Evolutionary conservation across 768 basidiomycete species (phyloP).

Genomic region (Lactarius akahatsu): DNA sequence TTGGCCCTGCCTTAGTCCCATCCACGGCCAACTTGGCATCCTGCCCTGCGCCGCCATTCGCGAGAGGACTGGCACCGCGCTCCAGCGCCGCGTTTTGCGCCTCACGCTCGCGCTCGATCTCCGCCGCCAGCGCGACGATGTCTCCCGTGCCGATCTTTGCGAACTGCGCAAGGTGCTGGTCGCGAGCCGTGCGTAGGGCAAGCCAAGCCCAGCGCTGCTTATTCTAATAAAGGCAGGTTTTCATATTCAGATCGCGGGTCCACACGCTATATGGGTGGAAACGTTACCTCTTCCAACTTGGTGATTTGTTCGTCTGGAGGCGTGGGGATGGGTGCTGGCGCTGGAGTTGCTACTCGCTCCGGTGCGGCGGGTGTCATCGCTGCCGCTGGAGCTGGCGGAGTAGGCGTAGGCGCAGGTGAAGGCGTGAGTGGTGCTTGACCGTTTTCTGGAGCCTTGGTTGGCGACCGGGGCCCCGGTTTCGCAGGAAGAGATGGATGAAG

Average conservation of each 20-base stretch:
- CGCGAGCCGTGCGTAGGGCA: conserved; percentile 72
- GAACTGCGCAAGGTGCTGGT: conserved; percentile 72
- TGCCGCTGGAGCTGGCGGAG: background rate
- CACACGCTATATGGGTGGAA: conserved; percentile 6
- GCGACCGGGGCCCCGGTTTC: conserved; percentile 53
- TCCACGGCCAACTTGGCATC: conserved; percentile 19
- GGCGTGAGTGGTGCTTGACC: conserved; percentile 37
- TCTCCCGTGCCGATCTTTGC: conserved; percentile 82
- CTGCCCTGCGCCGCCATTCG: background rate
- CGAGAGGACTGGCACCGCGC: conserved; percentile 28
- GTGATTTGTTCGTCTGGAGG: conserved; percentile 50
- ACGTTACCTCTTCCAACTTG: conserved; percentile 61
- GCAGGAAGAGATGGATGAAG: conserved; percentile 45
- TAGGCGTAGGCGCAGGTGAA: conserved; percentile 9
- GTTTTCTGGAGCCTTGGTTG: conserved; percentile 31
- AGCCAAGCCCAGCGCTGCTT: conserved; percentile 81
- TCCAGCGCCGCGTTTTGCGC: conserved; percentile 35
- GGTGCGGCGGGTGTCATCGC: conserved; percentile 5
- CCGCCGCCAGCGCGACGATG: conserved; percentile 41
- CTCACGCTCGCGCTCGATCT: conserved; percentile 40
- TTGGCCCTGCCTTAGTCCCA: conserved; percentile 15
- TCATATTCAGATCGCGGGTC: background rate
- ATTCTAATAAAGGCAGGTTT: conserved; percentile 46
- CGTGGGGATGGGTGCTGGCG: conserved; percentile 35
- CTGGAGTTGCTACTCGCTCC: conserved; percentile 34